Base-by-base conservation (phyloP, 106 monocot species). In the Acorus calamus region DNA sequence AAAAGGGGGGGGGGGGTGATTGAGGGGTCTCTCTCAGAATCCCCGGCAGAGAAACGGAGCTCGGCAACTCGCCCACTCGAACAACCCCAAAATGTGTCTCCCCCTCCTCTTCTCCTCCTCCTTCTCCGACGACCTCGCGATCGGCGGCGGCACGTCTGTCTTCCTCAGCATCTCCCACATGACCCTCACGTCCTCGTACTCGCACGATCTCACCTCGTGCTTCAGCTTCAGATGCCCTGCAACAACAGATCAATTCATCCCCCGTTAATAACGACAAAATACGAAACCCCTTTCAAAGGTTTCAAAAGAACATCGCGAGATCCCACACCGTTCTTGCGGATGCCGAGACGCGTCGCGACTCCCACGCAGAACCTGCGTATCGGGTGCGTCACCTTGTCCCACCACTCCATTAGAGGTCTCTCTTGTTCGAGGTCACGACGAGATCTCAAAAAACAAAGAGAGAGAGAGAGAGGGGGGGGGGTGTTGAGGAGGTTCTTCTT, bases 171-270 rank as follows among this genome's bases (percentile, higher is more conserved):
- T 71, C 72, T 81, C 78, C 85, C 85, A 86, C 81, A 86, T 81
- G 56, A 81, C 75, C 14, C 46, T 78, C 59, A 86, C 78, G 67
- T 86, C 86, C 75, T 86, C 86, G 73, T 86, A 86, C 75, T 82
- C 86, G 72, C 86, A 81, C 61, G 86, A 68, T 49, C 72, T 81
- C 71, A 86, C 78, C 62, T 86, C 86, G 11, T 73, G 55, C 76
- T 69, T 72, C 73, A 81, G 66, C 49, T 76, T 61, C 76, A 49
- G 63, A 67, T 79, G 53, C 46, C 81, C 86, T 81, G 49, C 7
- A 12, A 12, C 5, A 42, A 50, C 55, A 65, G 3, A 28, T 28
- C 28, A 28, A 28, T 28, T 28, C 28, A 28, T 28, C 28, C 28
- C n/a, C 28, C 3, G 9, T 7, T 41, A 56, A 49, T 7, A 10